Percentiles rank a stretch among this genome's conserved stretches.
phyloP scores from a whole-genome alignment of 2,329 filamentous ascomycete species.

The Alternaria dauci region DNA sequence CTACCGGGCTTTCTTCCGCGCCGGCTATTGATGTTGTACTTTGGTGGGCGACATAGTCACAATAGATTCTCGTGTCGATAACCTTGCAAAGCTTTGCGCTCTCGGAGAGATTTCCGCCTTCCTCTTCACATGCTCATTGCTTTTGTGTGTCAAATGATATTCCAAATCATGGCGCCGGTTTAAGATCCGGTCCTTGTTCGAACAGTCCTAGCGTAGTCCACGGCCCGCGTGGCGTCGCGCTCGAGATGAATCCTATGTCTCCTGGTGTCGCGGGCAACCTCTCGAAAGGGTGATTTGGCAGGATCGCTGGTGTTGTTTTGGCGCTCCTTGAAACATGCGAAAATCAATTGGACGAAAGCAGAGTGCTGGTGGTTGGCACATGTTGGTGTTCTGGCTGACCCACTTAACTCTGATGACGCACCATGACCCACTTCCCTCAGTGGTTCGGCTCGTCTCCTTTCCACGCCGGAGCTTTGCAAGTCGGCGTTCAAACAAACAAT shows the following conservation, averaged over 20 bases:
- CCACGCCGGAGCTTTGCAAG: not conserved
- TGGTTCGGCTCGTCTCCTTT: not conserved
- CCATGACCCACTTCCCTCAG: not conserved
- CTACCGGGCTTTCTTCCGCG: not conserved
- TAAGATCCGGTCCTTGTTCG: not conserved
- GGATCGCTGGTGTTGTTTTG: not conserved
- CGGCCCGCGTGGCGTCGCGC: not conserved
- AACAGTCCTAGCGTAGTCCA: not conserved
- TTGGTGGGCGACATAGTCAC: not conserved
- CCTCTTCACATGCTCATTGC: not conserved
- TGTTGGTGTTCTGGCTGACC: not conserved
- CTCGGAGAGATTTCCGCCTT: too few relatives aligned
- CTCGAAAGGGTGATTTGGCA: not conserved
- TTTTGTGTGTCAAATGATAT: not conserved
- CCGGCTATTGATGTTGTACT: not conserved
- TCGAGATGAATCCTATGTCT: not conserved
- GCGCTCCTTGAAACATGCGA: not conserved
- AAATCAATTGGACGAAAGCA: not conserved
- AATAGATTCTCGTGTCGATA: not conserved
- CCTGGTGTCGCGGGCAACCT: not conserved
- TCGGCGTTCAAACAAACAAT: not conserved
- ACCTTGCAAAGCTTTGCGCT: not conserved
- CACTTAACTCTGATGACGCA: slow-evolving; percentile 7
- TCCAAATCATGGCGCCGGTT: slow-evolving; percentile 1
- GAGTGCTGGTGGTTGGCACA: not conserved